Conservation (phyloP, 1,284 basidiomycete species). For the Golubevia pallescens region DNA sequence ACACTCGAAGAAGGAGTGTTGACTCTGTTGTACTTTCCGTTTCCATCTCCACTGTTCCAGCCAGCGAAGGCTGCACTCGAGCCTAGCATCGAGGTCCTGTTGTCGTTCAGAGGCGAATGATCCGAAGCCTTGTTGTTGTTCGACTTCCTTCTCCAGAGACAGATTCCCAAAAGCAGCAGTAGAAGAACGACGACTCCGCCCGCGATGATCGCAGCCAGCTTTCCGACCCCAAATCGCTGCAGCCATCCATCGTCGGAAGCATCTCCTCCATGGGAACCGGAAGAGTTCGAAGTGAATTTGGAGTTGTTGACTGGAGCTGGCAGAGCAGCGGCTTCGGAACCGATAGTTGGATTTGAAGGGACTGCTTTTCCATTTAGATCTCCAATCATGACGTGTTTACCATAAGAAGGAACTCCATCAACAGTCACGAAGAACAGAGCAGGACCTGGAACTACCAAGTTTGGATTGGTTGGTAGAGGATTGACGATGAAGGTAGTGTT, state of each 20-base stretch:
- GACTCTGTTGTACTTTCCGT: conserved; percentile 46
- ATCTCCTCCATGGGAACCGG: conserved; percentile 11
- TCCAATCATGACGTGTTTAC: conserved; percentile 36
- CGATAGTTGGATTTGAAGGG: conserved; percentile 26
- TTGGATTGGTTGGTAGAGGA: conserved; percentile 52
- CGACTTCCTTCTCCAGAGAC: conserved; percentile 41
- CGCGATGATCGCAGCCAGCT: conserved; percentile 48
- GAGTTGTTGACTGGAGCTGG: conserved; percentile 41
- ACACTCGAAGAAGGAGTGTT: conserved; percentile 36
- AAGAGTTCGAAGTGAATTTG: conserved; percentile 23
- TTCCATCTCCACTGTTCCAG: too few species aligned
- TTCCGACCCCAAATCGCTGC: conserved; percentile 36
- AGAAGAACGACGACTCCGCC: conserved; percentile 35
- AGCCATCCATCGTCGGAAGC: neutral
- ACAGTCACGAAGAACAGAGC: conserved; percentile 56
- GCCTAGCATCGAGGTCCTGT: too few species aligned
- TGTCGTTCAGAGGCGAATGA: neutral
- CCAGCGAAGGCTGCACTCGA: too few species aligned
- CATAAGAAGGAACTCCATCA: conserved; percentile 48
- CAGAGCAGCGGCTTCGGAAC: conserved; percentile 24
- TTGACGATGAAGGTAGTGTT: conserved; percentile 54
- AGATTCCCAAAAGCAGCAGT: conserved; percentile 34
- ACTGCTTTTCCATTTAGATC: conserved; percentile 7
- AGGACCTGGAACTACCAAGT: conserved; percentile 48
- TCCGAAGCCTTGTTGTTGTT: conserved; percentile 19